Conservation (phyloP, 495 filamentous ascomycete species). For the Penicillium chermesinum region DNA sequence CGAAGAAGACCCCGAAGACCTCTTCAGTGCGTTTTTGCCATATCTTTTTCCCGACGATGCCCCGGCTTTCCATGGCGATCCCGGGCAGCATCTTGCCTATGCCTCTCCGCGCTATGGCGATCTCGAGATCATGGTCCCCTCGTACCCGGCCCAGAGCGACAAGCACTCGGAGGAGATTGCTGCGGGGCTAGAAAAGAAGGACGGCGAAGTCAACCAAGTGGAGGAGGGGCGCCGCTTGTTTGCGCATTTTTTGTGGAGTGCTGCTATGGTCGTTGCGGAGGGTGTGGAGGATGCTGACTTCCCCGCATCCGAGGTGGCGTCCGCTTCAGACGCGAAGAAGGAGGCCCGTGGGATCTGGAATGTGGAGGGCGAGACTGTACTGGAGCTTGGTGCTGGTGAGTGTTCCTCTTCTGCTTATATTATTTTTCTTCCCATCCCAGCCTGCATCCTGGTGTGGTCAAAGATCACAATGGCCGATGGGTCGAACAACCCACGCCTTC, state of each 20-base stretch:
- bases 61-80: conserved; percentile 69
- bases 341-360: conserved; percentile 37
- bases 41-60: conserved; percentile 74
- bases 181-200: conserved; percentile 11
- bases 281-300: conserved; percentile 48
- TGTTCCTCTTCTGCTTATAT: conserved; percentile 12
- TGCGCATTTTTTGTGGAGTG: conserved; percentile 83
- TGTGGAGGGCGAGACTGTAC: conserved; percentile 46
- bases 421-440: too few relatives aligned
- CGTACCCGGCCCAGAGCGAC: conserved; percentile 28
- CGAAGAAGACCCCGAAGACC: conserved; percentile 52
- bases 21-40: conserved; percentile 57
- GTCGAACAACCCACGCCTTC: too few relatives aligned
- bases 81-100: conserved; percentile 62
- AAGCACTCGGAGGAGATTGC: conserved; percentile 17
- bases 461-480: too few relatives aligned
- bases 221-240: conserved; percentile 62
- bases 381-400: conserved; percentile 61
- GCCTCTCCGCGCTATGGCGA: conserved; percentile 53
- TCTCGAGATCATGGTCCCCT: conserved; percentile 41
- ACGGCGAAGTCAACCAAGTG: conserved; percentile 23
- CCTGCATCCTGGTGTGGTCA: too few relatives aligned
- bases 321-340: conserved; percentile 1
- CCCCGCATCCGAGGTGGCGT: neutral
- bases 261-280: conserved; percentile 67